Evolutionary conservation across 2,329 filamentous ascomycete genomes (phyloP).

Genomic region (Pyricularia sp.): DNA sequence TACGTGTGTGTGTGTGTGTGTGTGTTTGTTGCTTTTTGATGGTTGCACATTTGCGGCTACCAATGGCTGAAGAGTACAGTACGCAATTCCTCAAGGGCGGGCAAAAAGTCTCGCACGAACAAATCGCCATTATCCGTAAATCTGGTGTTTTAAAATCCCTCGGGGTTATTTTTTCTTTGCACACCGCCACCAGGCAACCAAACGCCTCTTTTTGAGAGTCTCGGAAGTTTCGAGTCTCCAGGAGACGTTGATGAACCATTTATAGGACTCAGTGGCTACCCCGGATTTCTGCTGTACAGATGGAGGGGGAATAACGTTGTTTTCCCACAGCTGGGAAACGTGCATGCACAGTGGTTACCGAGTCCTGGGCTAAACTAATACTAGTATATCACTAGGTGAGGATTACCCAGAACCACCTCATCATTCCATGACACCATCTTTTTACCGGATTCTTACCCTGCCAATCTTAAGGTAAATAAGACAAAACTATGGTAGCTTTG

Average conservation of each 20-base stretch:
- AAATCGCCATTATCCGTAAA: not conserved
- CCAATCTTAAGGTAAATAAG: not conserved
- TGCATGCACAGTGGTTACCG: not conserved
- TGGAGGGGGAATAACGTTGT: not conserved
- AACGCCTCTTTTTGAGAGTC: not conserved
- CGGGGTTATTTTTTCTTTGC: not conserved
- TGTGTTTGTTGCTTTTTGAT: not conserved
- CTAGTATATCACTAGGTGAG: not conserved
- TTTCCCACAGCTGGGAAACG: not conserved
- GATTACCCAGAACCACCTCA: not conserved
- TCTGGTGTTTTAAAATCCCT: not conserved
- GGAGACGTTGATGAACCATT: not conserved
- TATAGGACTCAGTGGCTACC: not conserved
- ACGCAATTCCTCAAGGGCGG: not conserved
- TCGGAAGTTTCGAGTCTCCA: not conserved
- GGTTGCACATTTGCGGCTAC: not conserved
- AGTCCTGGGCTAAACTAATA: not conserved
- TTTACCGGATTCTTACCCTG: not conserved
- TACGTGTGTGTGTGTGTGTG: no score
- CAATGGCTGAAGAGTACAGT: not conserved
- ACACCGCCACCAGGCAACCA: not conserved
- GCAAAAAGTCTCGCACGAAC: not conserved
- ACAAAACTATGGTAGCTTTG: not conserved
- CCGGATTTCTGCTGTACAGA: not conserved
- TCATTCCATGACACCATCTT: not conserved